phyloP scores from a whole-genome alignment of 805 yeast genomes.

The Kazachstania viticola region DNA sequence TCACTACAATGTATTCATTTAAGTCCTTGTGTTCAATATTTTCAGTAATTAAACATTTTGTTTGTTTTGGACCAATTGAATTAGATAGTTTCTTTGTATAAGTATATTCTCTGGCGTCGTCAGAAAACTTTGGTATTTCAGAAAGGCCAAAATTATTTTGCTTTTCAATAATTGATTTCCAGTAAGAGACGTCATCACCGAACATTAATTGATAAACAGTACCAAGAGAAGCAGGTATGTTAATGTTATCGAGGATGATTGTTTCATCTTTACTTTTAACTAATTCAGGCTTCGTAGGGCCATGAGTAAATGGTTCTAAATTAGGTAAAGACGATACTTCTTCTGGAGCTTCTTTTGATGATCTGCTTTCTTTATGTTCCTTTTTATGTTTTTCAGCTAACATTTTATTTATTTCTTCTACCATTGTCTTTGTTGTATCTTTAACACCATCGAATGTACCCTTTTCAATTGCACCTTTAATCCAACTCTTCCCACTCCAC shows the following conservation, averaged over 20 bases:
- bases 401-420: constrained; percentile 35
- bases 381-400: constrained; percentile 1
- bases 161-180: constrained; percentile 35
- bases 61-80: constrained; percentile 64
- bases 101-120: constrained; percentile 35
- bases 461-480: constrained; percentile 63
- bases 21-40: constrained; percentile 38
- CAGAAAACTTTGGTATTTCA: constrained; percentile 34
- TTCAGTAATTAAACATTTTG: constrained; percentile 51
- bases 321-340: constrained; percentile 20
- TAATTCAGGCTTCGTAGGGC: constrained; percentile 35
- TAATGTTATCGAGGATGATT: constrained; percentile 38
- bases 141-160: constrained; percentile 55
- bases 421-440: constrained; percentile 39
- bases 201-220: constrained; percentile 45
- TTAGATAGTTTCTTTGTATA: constrained; percentile 51
- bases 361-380: constrained; percentile 6
- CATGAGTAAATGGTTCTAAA: constrained; percentile 31
- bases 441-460: constrained; percentile 66
- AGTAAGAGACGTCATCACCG: constrained; percentile 45
- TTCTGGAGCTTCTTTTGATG: constrained; percentile 9
- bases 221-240: constrained; percentile 54
- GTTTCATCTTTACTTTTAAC: constrained; percentile 38
- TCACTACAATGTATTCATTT: constrained; percentile 32
- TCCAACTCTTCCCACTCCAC: constrained; percentile 74